Evolutionary conservation across 2,329 filamentous ascomycete species (phyloP).

Genomic region (Blumeriella jaapii): DNA sequence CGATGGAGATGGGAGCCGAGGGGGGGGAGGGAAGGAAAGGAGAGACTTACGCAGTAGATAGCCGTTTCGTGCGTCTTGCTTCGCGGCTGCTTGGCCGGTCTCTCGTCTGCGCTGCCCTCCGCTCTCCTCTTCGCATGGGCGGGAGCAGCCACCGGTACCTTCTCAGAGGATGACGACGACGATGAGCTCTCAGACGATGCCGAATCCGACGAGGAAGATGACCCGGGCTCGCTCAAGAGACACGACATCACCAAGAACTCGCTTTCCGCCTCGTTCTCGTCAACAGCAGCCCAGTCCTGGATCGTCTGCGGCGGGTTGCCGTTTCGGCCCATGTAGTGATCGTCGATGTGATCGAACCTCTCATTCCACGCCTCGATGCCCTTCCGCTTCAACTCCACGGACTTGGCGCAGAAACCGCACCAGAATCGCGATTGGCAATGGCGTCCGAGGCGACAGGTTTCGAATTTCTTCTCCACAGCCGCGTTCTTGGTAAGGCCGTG

Average conservation of each 20-base stretch:
- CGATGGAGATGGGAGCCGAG: conserved; percentile 1
- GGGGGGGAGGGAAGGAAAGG: neutral
- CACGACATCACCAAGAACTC: no score
- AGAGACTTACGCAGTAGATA: conserved; percentile 18
- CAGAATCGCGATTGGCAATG: conserved; percentile 61
- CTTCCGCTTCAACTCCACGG: conserved; percentile 36
- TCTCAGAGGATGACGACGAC: no score
- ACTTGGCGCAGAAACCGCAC: conserved; percentile 69
- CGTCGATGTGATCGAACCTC: conserved; percentile 64
- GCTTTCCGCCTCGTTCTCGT: conserved; percentile 17
- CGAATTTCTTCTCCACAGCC: conserved; percentile 32
- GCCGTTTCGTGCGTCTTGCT: conserved; percentile 5
- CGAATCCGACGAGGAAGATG: no score
- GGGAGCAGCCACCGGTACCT: no score
- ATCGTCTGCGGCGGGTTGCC: conserved; percentile 33
- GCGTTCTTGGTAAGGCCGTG: conserved; percentile 24
- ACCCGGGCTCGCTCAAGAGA: no score
- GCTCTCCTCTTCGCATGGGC: no score
- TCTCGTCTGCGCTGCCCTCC: neutral
- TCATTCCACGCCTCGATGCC: conserved; percentile 47
- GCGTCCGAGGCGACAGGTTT: conserved; percentile 48
- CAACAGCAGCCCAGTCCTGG: conserved; percentile 38
- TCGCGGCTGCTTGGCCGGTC: conserved; percentile 7
- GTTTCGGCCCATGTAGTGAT: conserved; percentile 49
- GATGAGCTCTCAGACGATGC: no score